These are phyloP conservation scores for Phytomonas sp. DNA, from an alignment of 208 protist genomes.

Conservation along the genomic window DNA sequence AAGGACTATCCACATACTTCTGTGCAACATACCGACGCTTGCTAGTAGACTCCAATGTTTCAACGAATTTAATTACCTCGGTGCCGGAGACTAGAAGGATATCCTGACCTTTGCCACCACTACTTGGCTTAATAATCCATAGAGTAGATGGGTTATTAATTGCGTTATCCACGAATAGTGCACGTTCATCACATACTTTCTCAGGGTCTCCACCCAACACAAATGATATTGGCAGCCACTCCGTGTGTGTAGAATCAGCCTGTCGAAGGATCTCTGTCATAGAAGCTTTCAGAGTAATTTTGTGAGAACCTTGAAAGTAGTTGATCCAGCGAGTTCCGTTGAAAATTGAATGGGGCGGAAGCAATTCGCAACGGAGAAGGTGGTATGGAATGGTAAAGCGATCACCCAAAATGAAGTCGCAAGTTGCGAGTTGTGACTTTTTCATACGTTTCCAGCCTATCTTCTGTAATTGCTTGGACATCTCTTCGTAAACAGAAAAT, in stretches of 20 bases:
- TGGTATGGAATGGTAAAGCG: slow-evolving; percentile 75
- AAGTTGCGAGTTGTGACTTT: slow-evolving; percentile 20
- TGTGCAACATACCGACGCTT: slow-evolving; percentile 66
- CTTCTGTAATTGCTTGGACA: slow-evolving; percentile 50
- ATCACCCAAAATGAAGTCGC: slow-evolving; percentile 72
- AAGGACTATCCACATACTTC: slow-evolving; percentile 75
- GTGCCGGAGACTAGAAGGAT: slow-evolving; percentile 44
- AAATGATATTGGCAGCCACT: slow-evolving; percentile 78
- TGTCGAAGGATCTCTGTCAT: slow-evolving; percentile 53
- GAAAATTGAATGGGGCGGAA: slow-evolving; percentile 44
- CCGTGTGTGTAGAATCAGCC: slow-evolving; percentile 26
- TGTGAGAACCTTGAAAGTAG: slow-evolving; percentile 80
- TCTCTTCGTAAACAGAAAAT: slow-evolving; percentile 86
- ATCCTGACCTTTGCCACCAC: slow-evolving; percentile 63
- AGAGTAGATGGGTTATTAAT: slow-evolving; percentile 19
- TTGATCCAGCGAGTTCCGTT: slow-evolving; percentile 73
- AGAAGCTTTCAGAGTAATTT: slow-evolving; percentile 74
- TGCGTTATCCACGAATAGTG: slow-evolving; percentile 27
- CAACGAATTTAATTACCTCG: slow-evolving; percentile 34
- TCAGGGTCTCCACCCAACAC: slow-evolving; percentile 53
- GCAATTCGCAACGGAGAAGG: slow-evolving; percentile 45
- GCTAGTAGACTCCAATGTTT: slow-evolving; percentile 15
- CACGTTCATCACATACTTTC: slow-evolving; percentile 43
- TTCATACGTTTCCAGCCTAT: slow-evolving; percentile 38
- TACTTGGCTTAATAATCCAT: slow-evolving; percentile 88